phyloP scores from a whole-genome alignment of 768 basidiomycete genomes.

The Pisolithus albus region DNA sequence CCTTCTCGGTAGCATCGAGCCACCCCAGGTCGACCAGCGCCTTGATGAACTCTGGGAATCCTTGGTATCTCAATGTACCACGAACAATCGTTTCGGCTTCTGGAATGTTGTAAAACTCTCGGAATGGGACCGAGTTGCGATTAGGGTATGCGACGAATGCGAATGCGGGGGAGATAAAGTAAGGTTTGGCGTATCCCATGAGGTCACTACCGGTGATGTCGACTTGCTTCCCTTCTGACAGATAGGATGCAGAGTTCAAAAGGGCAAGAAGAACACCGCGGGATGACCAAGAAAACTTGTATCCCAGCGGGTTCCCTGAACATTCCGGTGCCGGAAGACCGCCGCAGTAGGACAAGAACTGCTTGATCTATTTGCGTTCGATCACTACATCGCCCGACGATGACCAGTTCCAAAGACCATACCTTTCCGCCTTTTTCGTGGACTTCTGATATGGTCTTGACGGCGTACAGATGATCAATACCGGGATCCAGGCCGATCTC shows the following conservation, averaged over 20 bases:
- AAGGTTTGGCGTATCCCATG: conserved; percentile 87
- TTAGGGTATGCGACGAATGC: conserved; percentile 98
- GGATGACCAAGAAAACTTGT: conserved; percentile 99
- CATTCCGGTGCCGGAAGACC: conserved; percentile 91
- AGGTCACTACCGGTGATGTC: conserved; percentile 73
- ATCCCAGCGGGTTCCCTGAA: conserved; percentile 91
- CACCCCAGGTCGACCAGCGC: conserved; percentile 84
- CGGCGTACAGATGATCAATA: conserved; percentile 88
- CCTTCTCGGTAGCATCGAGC: conserved; percentile 69
- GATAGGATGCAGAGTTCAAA: conserved; percentile 82
- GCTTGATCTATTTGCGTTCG: conserved; percentile 53
- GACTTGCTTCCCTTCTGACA: conserved; percentile 56
- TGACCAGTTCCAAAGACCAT: conserved; percentile 3
- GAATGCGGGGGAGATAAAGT: conserved; percentile 92
- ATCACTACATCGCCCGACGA: neutral
- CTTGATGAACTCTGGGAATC: conserved; percentile 92
- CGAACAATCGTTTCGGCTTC: conserved; percentile 91
- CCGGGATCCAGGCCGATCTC: conserved; percentile 98
- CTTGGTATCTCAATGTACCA: conserved; percentile 91
- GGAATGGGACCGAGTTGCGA: conserved; percentile 87
- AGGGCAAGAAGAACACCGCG: conserved; percentile 93
- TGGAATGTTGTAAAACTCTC: conserved; percentile 85
- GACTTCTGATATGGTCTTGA: conserved; percentile 91
- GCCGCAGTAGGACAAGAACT: conserved; percentile 93
- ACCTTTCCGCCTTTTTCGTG: conserved; percentile 94